phyloP scores from a whole-genome alignment of 192 early-diverging fungal species.

The Coemansia sp. region DNA sequence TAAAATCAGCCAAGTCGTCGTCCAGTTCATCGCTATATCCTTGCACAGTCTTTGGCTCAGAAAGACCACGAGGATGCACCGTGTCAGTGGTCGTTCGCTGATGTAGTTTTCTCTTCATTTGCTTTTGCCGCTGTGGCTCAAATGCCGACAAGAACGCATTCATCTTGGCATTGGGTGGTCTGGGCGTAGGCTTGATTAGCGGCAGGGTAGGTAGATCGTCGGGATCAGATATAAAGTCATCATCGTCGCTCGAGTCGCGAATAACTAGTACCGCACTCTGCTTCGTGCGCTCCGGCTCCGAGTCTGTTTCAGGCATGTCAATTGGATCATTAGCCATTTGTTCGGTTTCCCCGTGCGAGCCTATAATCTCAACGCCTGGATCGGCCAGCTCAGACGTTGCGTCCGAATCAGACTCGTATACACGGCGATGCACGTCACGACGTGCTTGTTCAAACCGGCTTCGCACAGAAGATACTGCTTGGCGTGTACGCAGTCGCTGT shows the following conservation, averaged over 20 bases:
- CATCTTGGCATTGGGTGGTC: background rate
- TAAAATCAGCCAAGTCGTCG: constrained; percentile 45
- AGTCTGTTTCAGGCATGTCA: constrained; percentile 39
- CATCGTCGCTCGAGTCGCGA: constrained; percentile 39
- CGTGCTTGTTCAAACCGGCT: constrained; percentile 38
- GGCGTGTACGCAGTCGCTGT: constrained; percentile 31
- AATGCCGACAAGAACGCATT: constrained; percentile 22
- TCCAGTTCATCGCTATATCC: constrained; percentile 34
- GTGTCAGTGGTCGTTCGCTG: background rate
- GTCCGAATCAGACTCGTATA: constrained; percentile 11
- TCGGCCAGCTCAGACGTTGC: background rate
- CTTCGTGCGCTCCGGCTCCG: constrained; percentile 15
- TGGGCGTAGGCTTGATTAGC: background rate
- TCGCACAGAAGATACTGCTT: background rate
- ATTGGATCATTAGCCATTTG: background rate
- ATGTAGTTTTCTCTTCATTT: constrained; percentile 13
- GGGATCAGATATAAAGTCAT: constrained; percentile 36
- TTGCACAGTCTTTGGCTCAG: constrained; percentile 2
- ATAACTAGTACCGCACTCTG: constrained; percentile 29
- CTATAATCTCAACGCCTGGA: background rate
- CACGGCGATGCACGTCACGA: constrained; percentile 3
- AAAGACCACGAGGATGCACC: background rate
- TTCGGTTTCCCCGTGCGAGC: background rate
- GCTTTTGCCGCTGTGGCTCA: constrained; percentile 18
- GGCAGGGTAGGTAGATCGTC: constrained; percentile 14